A percentile compares a stretch with the other conserved stretches of the same genome.
phyloP scores from a whole-genome alignment of 1,284 basidiomycete species.

The Papiliotrema flavescens region DNA sequence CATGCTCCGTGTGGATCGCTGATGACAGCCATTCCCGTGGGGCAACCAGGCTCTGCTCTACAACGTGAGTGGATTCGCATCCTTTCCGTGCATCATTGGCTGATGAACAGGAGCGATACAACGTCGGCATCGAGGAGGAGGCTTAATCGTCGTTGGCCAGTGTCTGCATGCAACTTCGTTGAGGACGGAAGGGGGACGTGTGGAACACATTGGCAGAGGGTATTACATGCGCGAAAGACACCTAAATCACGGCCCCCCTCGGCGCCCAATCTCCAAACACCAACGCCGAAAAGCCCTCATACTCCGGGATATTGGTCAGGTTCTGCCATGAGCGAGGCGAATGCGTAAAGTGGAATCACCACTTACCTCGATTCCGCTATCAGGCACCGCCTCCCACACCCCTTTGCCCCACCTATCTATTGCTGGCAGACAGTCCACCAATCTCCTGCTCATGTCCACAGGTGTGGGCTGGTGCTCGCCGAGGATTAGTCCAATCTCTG shows the following conservation, averaged over 20 bases:
- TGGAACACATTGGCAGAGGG: background rate
- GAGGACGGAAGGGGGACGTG: background rate
- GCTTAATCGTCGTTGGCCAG: background rate
- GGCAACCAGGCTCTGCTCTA: constrained; percentile 47
- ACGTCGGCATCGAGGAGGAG: constrained; percentile 32
- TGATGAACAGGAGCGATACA: constrained; percentile 28
- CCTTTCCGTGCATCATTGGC: background rate
- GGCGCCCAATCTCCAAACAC: constrained; percentile 49
- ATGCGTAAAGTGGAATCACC: background rate
- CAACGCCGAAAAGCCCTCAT: constrained; percentile 44
- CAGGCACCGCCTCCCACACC: constrained; percentile 47
- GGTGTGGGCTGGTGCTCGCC: background rate
- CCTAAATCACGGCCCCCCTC: background rate
- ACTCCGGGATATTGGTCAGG: constrained; percentile 36
- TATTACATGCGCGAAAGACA: background rate
- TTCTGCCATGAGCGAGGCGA: constrained; percentile 8
- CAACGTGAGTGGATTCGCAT: constrained; percentile 32
- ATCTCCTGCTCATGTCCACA: constrained; percentile 10
- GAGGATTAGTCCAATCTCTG: constrained; percentile 1
- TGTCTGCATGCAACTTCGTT: background rate
- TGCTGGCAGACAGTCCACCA: constrained; percentile 43
- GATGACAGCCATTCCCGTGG: constrained; percentile 39
- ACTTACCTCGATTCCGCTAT: constrained; percentile 45
- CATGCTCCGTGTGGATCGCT: background rate
- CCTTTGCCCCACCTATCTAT: constrained; percentile 41